phyloP scores from a whole-genome alignment of 768 basidiomycete species.

The Polyporus arcularius region DNA sequence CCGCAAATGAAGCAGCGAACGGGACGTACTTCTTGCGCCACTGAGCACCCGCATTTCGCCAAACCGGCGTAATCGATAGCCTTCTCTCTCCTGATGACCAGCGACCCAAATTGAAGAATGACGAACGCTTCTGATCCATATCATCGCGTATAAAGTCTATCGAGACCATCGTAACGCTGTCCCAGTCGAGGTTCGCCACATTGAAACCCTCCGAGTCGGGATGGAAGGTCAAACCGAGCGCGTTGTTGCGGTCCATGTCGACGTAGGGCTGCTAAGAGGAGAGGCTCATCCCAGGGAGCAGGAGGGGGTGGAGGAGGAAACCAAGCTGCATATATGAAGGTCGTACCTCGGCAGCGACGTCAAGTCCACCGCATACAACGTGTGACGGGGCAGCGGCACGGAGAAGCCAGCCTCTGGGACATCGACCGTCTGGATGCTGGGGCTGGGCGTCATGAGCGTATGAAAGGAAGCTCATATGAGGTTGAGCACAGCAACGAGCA shows the following conservation, averaged over 20 bases:
- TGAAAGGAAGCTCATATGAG: not conserved
- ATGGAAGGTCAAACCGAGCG: not conserved
- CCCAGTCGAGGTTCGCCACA: not conserved
- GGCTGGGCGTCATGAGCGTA: not conserved
- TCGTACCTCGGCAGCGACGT: not conserved
- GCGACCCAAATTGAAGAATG: not conserved
- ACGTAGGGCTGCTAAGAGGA: not conserved
- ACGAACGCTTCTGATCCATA: not conserved
- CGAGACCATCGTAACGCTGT: slow-evolving; percentile 1
- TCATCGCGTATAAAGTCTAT: not conserved
- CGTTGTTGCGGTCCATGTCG: not conserved
- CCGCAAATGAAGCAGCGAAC: not conserved
- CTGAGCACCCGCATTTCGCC: not conserved
- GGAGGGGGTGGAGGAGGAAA: not conserved
- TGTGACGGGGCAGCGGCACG: not conserved
- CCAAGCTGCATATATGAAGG: not conserved
- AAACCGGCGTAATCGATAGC: not conserved
- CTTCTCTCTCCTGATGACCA: no score
- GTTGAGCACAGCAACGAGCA: not conserved
- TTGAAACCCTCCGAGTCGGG: not conserved
- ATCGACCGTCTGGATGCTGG: not conserved
- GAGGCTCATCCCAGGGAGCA: not conserved
- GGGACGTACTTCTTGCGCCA: not conserved
- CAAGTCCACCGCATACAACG: not conserved
- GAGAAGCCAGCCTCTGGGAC: not conserved